These are phyloP conservation scores for Dunaliella primolecta DNA, from an alignment of 139 green algal species.

Conservation along the genomic window DNA sequence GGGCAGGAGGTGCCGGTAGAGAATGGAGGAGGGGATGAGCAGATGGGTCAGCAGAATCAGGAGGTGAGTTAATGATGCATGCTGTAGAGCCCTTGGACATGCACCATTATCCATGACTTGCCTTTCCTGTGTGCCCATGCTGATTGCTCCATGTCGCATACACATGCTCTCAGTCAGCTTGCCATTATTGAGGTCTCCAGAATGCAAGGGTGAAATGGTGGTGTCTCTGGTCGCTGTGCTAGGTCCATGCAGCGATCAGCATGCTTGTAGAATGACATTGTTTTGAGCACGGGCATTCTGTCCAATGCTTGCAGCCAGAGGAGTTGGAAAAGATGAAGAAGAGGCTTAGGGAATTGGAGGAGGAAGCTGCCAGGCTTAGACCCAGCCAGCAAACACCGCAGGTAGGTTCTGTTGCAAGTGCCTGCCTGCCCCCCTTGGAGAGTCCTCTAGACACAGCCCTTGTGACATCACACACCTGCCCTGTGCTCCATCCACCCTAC, in stretches of 20 bases:
- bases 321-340: constrained; percentile 88
- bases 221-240: too few species aligned
- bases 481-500: background rate
- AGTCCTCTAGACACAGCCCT: background rate
- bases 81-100: too few species aligned
- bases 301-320: constrained; percentile 27
- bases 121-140: too few species aligned
- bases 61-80: background rate
- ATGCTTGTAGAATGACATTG: background rate
- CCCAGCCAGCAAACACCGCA: constrained; percentile 71
- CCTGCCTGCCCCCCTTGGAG: background rate
- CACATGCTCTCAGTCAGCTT: background rate
- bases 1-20: background rate
- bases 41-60: background rate
- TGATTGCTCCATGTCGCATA: background rate
- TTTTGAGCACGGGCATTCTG: background rate
- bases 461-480: background rate
- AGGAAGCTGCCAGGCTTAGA: constrained; percentile 81
- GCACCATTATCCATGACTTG: too few species aligned
- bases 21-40: background rate
- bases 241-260: too few species aligned
- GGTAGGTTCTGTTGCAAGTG: background rate
- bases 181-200: background rate
- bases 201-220: background rate
- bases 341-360: constrained; percentile 88